phyloP scores from a whole-genome alignment of 164 flowering plant species.

The Annona squamosa region DNA sequence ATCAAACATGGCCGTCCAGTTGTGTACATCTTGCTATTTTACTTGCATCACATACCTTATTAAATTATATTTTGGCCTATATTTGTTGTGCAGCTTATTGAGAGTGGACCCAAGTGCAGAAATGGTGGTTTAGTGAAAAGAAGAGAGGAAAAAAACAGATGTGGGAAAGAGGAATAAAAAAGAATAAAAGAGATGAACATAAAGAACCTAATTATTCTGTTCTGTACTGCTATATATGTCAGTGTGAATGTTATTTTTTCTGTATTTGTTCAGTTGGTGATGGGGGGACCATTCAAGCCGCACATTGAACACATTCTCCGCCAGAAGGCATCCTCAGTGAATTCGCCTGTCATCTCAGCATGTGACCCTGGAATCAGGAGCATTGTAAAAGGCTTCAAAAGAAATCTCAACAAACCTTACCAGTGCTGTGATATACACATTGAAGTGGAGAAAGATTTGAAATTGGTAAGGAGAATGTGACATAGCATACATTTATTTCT shows the following conservation, averaged over 20 bases:
- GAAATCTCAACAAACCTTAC: conserved; percentile 31
- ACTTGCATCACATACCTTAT: no score
- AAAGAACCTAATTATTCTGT: not conserved
- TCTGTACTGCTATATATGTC: conserved; percentile 6
- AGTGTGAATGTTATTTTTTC: not conserved
- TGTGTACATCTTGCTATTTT: conserved; percentile 38
- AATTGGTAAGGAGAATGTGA: conserved; percentile 30
- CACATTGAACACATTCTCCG: conserved; percentile 73
- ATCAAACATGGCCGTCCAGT: conserved; percentile 87
- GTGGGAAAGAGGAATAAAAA: not conserved
- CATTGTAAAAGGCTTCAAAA: conserved; percentile 33
- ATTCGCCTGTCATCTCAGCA: conserved; percentile 63
- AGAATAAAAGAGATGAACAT: not conserved
- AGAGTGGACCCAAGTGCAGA: not conserved
- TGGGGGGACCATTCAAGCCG: conserved; percentile 90
- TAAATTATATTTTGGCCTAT: no score
- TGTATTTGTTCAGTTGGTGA: conserved; percentile 48
- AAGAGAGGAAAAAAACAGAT: not conserved
- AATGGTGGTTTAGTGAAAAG: not conserved
- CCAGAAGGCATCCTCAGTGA: conserved; percentile 52
- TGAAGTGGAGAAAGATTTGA: conserved; percentile 42
- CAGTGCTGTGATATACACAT: conserved; percentile 66
- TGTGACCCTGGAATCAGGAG: conserved; percentile 56
- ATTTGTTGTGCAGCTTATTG: no score
- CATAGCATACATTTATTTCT: no score